A percentile compares a stretch with the other conserved stretches of the same genome.
These are phyloP conservation scores for Hypomontagnella submonticulosa DNA, from an alignment of 495 filamentous ascomycete species.

Conservation along the genomic window DNA sequence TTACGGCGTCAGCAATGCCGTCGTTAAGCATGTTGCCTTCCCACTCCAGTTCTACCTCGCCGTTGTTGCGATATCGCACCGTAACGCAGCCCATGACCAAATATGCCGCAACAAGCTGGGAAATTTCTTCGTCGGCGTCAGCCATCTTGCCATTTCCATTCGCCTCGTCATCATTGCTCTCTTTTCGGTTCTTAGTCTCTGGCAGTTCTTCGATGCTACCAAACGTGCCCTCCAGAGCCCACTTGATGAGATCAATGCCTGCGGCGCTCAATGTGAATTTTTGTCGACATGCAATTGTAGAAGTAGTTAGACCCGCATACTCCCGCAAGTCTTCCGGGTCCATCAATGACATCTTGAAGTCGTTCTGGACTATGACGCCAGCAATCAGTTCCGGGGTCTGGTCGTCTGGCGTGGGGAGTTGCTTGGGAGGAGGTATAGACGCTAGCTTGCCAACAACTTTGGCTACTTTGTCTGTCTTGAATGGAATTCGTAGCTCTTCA, in stretches of 20 bases:
- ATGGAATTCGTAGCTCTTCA: constrained; percentile 94
- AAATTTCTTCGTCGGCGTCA: constrained; percentile 68
- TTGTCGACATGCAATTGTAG: constrained; percentile 91
- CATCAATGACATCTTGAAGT: constrained; percentile 96
- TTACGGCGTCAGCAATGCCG: constrained; percentile 93
- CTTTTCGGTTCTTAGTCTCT: constrained; percentile 53
- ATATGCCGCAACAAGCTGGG: constrained; percentile 67
- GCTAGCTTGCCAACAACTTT: constrained; percentile 97
- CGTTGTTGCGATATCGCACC: constrained; percentile 73
- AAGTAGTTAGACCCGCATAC: constrained; percentile 94
- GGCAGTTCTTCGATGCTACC: constrained; percentile 80
- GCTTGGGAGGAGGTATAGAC: constrained; percentile 72
- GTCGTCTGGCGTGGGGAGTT: constrained; percentile 38
- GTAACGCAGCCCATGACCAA: constrained; percentile 91
- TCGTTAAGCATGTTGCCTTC: constrained; percentile 98
- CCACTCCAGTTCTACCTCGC: constrained; percentile 93
- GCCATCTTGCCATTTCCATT: constrained; percentile 59
- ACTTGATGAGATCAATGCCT: constrained; percentile 88
- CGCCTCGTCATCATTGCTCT: constrained; percentile 34
- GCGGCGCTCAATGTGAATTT: constrained; percentile 85
- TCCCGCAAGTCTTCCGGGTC: constrained; percentile 94
- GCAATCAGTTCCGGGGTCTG: constrained; percentile 69
- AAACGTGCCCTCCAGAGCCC: constrained; percentile 94
- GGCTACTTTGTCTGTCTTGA: constrained; percentile 93
- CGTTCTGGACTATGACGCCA: constrained; percentile 94